Evolutionary conservation across 345 rosid genomes (phyloP).

Genomic region (Eutrema heterophyllum): DNA sequence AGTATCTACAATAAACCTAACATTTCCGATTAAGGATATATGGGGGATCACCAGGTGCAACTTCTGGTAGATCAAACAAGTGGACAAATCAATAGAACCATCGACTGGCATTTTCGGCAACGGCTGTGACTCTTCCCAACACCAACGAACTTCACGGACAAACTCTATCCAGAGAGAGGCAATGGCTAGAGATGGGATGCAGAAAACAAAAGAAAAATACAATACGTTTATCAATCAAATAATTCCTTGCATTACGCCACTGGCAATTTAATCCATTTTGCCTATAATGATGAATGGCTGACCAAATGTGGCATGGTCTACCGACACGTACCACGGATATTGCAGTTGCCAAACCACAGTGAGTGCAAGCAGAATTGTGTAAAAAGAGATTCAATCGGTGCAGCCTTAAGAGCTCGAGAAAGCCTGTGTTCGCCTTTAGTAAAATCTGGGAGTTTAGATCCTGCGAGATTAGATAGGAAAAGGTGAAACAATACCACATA

Average conservation of each 20-base stretch:
- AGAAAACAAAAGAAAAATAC: slow-evolving; percentile 11
- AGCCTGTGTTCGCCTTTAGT: slow-evolving; percentile 56
- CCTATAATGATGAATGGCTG: slow-evolving; percentile 6
- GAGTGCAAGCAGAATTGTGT: slow-evolving; percentile 81
- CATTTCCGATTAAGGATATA: background rate
- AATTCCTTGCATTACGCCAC: background rate
- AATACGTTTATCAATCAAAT: background rate
- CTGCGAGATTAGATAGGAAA: slow-evolving; percentile 38
- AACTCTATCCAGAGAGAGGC: slow-evolving; percentile 92
- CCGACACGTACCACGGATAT: slow-evolving; percentile 68
- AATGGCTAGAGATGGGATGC: slow-evolving; percentile 51
- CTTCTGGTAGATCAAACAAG: slow-evolving; percentile 90
- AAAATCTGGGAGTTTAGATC: slow-evolving; percentile 43
- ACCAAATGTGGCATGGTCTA: background rate
- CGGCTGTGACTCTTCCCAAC: slow-evolving; percentile 92
- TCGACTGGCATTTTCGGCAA: slow-evolving; percentile 62
- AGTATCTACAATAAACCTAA: slow-evolving; percentile 6
- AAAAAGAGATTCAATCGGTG: slow-evolving; percentile 76
- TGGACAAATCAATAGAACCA: slow-evolving; percentile 74
- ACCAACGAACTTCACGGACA: slow-evolving; percentile 96
- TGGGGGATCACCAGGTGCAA: slow-evolving; percentile 71
- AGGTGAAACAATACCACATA: slow-evolving; percentile 11
- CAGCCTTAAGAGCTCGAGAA: slow-evolving; percentile 85
- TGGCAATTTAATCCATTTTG: background rate
- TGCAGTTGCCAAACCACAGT: slow-evolving; percentile 91